A percentile compares a stretch with the other conserved stretches of the same genome.
Conservation (phyloP, 495 filamentous ascomycete genomes). For the Hypoxylon fuscum region DNA sequence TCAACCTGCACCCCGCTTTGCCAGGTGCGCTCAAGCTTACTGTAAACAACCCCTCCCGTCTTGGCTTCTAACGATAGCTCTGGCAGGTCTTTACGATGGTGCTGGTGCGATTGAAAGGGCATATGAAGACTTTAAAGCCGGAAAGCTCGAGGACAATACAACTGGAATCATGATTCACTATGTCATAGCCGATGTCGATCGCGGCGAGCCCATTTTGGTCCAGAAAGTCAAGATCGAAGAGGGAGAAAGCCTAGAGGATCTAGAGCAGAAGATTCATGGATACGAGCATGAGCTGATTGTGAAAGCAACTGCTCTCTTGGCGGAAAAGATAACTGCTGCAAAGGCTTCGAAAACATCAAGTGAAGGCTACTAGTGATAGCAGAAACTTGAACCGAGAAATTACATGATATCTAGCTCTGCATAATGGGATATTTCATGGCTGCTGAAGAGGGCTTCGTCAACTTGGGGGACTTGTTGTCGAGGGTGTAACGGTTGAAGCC, state of each 20-base stretch:
- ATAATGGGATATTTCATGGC: too few relatives aligned
- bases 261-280: constrained; percentile 75
- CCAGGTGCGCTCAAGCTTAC: constrained; percentile 17
- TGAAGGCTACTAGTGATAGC: not conserved
- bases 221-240: constrained; percentile 74
- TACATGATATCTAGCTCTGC: not conserved
- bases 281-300: constrained; percentile 76
- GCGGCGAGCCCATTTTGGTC: constrained; percentile 77
- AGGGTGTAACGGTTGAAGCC: not conserved
- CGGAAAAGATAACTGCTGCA: constrained; percentile 53
- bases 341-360: constrained; percentile 47
- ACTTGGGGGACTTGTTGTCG: too few relatives aligned
- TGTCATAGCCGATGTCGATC: constrained; percentile 85
- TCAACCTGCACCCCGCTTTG: constrained; percentile 80
- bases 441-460: too few relatives aligned
- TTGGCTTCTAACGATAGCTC: constrained; percentile 20
- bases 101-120: constrained; percentile 81
- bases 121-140: constrained; percentile 75
- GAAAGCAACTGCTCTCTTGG: constrained; percentile 67
- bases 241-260: constrained; percentile 70
- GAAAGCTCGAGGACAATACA: constrained; percentile 69
- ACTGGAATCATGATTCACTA: constrained; percentile 96
- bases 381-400: constrained; percentile 2
- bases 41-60: not conserved
- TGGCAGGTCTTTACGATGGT: constrained; percentile 74